A percentile compares a stretch with the other conserved stretches of the same genome.
phyloP scores from a whole-genome alignment of 176 grass and related monocot genomes.

The Leersia perrieri region DNA sequence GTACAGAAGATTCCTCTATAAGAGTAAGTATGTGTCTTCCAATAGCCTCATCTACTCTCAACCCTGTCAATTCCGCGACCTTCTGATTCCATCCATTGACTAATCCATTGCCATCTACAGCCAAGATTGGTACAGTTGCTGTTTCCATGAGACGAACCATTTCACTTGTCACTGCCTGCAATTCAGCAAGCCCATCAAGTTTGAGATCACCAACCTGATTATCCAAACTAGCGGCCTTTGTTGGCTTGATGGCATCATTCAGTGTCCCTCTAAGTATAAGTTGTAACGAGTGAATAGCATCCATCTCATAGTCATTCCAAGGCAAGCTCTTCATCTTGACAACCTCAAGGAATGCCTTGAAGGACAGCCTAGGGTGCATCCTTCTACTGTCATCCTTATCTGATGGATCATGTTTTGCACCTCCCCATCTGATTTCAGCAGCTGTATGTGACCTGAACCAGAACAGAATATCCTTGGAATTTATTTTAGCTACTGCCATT shows the following conservation, averaged over 20 bases:
- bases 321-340: slow-evolving; percentile 85
- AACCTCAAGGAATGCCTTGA: slow-evolving; percentile 91
- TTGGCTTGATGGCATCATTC: slow-evolving; percentile 29
- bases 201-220: slow-evolving; percentile 69
- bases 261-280: slow-evolving; percentile 81
- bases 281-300: slow-evolving; percentile 94
- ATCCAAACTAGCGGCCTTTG: slow-evolving; percentile 42
- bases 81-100: slow-evolving; percentile 97
- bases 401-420: slow-evolving; percentile 77
- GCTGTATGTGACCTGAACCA: slow-evolving; percentile 93
- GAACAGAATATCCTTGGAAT: slow-evolving; percentile 79
- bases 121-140: slow-evolving; percentile 86
- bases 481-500: slow-evolving; percentile 88
- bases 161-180: slow-evolving; percentile 91
- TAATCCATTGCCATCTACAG: slow-evolving; percentile 78
- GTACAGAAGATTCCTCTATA: slow-evolving; percentile 64
- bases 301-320: slow-evolving; percentile 93
- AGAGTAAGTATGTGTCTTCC: slow-evolving; percentile 85
- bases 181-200: slow-evolving; percentile 74
- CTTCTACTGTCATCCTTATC: slow-evolving; percentile 73
- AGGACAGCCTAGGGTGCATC: slow-evolving; percentile 93
- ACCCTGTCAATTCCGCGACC: slow-evolving; percentile 66
- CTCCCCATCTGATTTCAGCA: slow-evolving; percentile 85
- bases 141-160: slow-evolving; percentile 97
- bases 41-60: slow-evolving; percentile 76